Evolutionary conservation across 768 basidiomycete genomes (phyloP).

Genomic region (Punctularia strigosozonata): DNA sequence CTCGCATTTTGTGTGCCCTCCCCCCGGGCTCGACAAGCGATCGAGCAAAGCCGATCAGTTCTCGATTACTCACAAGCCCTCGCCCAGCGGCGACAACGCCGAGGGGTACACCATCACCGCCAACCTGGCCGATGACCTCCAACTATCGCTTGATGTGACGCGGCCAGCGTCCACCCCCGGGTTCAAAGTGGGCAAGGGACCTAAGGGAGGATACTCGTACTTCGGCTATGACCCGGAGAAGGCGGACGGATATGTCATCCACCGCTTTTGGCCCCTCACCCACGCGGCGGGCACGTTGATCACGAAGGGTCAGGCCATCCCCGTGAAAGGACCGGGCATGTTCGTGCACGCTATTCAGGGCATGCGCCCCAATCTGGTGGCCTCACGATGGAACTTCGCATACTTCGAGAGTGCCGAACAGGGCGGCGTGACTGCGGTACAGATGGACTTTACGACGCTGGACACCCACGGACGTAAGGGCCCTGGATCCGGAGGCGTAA

Average conservation of each 20-base stretch:
- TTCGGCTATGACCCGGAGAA: slow-evolving; percentile 61
- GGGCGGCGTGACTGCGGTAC: slow-evolving; percentile 72
- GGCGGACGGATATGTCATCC: slow-evolving; percentile 77
- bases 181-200: slow-evolving; percentile 85
- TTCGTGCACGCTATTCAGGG: slow-evolving; percentile 96
- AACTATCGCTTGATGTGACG: slow-evolving; percentile 63
- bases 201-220: slow-evolving; percentile 82
- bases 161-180: slow-evolving; percentile 67
- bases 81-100: slow-evolving; percentile 43
- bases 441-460: slow-evolving; percentile 93
- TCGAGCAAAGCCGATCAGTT: slow-evolving; percentile 82
- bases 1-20: slow-evolving; percentile 63
- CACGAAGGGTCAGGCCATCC: slow-evolving; percentile 45
- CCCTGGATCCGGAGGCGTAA: slow-evolving; percentile 70
- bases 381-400: slow-evolving; percentile 90
- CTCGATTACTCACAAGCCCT: slow-evolving; percentile 56
- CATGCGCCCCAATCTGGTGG: slow-evolving; percentile 92
- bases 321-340: slow-evolving; percentile 62
- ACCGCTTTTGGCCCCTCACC: slow-evolving; percentile 82
- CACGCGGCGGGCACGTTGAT: slow-evolving; percentile 56
- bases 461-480: slow-evolving; percentile 71
- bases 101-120: slow-evolving; percentile 75
- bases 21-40: slow-evolving; percentile 72
- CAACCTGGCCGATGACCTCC: slow-evolving; percentile 69
- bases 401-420: slow-evolving; percentile 73